Percentiles rank a stretch among this genome's conserved stretches.
These are phyloP conservation scores for Psilocybe cyanescens DNA, from an alignment of 768 basidiomycete species.

Conservation along the genomic window DNA sequence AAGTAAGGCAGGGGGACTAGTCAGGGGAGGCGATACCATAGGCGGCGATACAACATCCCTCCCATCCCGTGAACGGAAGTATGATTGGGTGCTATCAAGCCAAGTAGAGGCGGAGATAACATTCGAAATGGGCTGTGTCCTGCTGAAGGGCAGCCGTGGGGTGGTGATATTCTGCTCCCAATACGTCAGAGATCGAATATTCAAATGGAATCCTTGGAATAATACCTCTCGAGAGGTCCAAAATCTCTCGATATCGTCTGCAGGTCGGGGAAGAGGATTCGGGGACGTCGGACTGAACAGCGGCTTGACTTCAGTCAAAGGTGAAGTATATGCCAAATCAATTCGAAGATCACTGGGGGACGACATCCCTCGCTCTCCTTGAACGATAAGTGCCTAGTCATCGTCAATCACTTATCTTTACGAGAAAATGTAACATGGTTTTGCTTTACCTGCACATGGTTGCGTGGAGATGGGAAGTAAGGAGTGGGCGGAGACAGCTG, in stretches of 20 bases:
- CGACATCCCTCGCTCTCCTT: conserved; percentile 15
- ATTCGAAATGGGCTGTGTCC: too few relatives aligned
- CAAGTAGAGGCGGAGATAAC: not conserved
- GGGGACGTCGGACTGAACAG: conserved; percentile 31
- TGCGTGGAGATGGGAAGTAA: too few relatives aligned
- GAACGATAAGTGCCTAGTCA: conserved; percentile 26
- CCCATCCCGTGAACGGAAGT: conserved; percentile 8
- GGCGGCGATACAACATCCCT: conserved; percentile 8
- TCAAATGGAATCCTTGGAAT: conserved; percentile 1
- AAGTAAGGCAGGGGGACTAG: not conserved
- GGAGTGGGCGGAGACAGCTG: too few relatives aligned
- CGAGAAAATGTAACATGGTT: too few relatives aligned
- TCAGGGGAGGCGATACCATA: conserved; percentile 7
- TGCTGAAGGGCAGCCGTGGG: not conserved
- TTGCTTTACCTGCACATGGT: too few relatives aligned
- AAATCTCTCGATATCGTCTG: conserved; percentile 30
- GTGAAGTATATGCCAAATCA: conserved; percentile 31
- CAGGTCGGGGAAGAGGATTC: conserved; percentile 33
- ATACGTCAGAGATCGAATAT: not conserved
- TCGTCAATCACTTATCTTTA: not conserved
- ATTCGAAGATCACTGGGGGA: conserved; percentile 34
- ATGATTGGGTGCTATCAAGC: not conserved
- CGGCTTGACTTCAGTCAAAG: conserved; percentile 36
- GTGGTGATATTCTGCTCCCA: not conserved
- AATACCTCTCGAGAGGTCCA: conserved; percentile 38